Percentiles rank a stretch among this genome's conserved stretches.
These are phyloP conservation scores for Spatholobus suberectus DNA, from an alignment of 306 rosid species.

Conservation along the genomic window DNA sequence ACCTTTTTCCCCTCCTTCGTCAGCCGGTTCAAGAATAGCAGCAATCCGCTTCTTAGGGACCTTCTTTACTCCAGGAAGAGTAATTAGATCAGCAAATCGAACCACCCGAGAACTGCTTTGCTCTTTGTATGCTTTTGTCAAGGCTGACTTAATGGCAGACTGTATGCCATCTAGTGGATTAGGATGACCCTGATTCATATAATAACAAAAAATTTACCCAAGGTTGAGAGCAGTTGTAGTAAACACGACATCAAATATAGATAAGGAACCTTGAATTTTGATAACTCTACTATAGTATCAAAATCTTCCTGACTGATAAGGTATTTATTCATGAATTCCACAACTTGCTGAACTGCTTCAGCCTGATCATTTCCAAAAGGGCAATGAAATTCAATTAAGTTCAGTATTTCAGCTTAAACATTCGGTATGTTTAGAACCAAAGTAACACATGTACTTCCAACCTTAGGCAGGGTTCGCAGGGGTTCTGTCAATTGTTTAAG, in stretches of 20 bases:
- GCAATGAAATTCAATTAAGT: slow-evolving; percentile 15
- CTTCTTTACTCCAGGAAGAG: slow-evolving; percentile 78
- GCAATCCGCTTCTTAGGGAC: slow-evolving; percentile 87
- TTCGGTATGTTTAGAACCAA: slow-evolving; percentile 20
- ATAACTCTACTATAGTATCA: slow-evolving; percentile 81
- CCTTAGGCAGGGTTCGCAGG: slow-evolving; percentile 76
- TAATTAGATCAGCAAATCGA: slow-evolving; percentile 72
- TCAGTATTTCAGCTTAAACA: slow-evolving; percentile 26
- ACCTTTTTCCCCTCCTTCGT: slow-evolving; percentile 60
- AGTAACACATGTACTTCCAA: slow-evolving; percentile 43
- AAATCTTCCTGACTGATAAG: slow-evolving; percentile 88
- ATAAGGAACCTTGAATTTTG: slow-evolving; percentile 80
- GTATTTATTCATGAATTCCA: slow-evolving; percentile 88
- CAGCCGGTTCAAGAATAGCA: slow-evolving; percentile 85
- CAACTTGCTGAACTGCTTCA: slow-evolving; percentile 84
- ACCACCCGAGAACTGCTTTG: slow-evolving; percentile 72
- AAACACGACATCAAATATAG: slow-evolving; percentile 14
- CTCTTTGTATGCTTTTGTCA: slow-evolving; percentile 92
- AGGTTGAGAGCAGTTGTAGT: slow-evolving; percentile 13
- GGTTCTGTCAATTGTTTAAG: slow-evolving; percentile 79
- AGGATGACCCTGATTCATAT: slow-evolving; percentile 70
- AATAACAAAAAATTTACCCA: slow-evolving; percentile 1
- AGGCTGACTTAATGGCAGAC: slow-evolving; percentile 81
- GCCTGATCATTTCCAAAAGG: slow-evolving; percentile 62
- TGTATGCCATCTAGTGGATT: slow-evolving; percentile 80